phyloP scores from a whole-genome alignment of 805 yeast species.

The Candida silvicultrix region DNA sequence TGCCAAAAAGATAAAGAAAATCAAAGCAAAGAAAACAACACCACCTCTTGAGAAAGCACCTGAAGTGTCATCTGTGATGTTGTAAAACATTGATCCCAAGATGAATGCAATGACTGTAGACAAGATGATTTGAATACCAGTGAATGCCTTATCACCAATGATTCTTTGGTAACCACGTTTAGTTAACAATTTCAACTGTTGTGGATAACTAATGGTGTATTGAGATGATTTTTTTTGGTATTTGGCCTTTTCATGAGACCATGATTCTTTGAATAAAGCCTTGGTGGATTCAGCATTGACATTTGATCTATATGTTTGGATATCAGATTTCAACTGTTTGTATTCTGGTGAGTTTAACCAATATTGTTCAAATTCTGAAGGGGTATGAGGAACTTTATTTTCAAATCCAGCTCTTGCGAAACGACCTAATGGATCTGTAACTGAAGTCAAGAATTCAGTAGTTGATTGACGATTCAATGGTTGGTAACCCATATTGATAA shows the following conservation, averaged over 20 bases:
- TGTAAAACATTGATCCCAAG: slow-evolving; percentile 55
- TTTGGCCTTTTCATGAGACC: slow-evolving; percentile 24
- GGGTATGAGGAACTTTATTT: slow-evolving; percentile 48
- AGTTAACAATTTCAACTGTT: slow-evolving; percentile 44
- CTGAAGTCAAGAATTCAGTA: slow-evolving; percentile 65
- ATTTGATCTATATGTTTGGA: slow-evolving; percentile 34
- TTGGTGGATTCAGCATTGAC: slow-evolving; percentile 27
- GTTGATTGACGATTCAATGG: slow-evolving; percentile 65
- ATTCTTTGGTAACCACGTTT: slow-evolving; percentile 49
- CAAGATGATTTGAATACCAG: slow-evolving; percentile 20
- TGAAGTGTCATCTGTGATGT: slow-evolving; percentile 39
- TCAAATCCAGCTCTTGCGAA: slow-evolving; percentile 41
- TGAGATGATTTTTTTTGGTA: slow-evolving; percentile 36
- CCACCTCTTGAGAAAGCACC: slow-evolving; percentile 67
- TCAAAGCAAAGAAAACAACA: slow-evolving; percentile 56
- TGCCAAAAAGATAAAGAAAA: slow-evolving; percentile 41
- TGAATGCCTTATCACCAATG: slow-evolving; percentile 52
- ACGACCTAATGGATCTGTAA: slow-evolving; percentile 67
- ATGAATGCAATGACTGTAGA: slow-evolving; percentile 46
- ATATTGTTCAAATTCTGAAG: slow-evolving; percentile 52
- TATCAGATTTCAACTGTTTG: slow-evolving; percentile 32
- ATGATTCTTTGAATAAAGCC: slow-evolving; percentile 22
- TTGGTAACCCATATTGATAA: slow-evolving; percentile 56
- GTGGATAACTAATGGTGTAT: slow-evolving; percentile 23
- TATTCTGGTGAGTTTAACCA: slow-evolving; percentile 49